These are phyloP conservation scores for Brassica cretica DNA, from an alignment of 345 rosid genomes.

Conservation along the genomic window DNA sequence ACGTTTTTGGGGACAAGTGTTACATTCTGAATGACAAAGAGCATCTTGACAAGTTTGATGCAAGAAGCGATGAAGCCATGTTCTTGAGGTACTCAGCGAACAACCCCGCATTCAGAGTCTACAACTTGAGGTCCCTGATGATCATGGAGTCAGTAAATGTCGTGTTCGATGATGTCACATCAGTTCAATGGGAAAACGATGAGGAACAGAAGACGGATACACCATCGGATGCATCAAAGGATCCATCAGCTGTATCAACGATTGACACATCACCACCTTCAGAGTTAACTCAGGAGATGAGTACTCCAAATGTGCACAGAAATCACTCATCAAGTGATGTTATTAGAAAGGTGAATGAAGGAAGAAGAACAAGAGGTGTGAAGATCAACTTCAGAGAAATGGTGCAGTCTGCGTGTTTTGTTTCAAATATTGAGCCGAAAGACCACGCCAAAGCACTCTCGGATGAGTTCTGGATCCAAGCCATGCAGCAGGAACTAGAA, in stretches of 20 bases:
- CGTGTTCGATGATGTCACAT: not conserved
- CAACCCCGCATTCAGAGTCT: too few species aligned
- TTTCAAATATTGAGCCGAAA: too few species aligned
- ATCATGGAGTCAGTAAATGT: too few species aligned
- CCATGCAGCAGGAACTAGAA: too few species aligned
- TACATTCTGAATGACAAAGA: not conserved
- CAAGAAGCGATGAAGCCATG: not conserved
- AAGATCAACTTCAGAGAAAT: too few species aligned
- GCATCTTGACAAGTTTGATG: not conserved
- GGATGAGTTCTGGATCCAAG: too few species aligned
- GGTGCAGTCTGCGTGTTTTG: too few species aligned
- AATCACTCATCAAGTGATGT: not conserved
- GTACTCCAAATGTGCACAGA: not conserved
- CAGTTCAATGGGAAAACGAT: too few species aligned
- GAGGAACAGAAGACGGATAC: not conserved
- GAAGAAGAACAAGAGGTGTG: not conserved
- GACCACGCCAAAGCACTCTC: too few species aligned
- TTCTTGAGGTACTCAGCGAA: not conserved
- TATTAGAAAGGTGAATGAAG: not conserved
- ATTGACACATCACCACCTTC: too few species aligned
- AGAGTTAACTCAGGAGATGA: too few species aligned
- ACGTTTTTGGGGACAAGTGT: not conserved
- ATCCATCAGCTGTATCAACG: not conserved
- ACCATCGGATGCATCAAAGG: not conserved
- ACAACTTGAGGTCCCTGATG: too few species aligned